Conservation (phyloP, 78 protist species). For the Dictyostelium discoideum region DNA sequence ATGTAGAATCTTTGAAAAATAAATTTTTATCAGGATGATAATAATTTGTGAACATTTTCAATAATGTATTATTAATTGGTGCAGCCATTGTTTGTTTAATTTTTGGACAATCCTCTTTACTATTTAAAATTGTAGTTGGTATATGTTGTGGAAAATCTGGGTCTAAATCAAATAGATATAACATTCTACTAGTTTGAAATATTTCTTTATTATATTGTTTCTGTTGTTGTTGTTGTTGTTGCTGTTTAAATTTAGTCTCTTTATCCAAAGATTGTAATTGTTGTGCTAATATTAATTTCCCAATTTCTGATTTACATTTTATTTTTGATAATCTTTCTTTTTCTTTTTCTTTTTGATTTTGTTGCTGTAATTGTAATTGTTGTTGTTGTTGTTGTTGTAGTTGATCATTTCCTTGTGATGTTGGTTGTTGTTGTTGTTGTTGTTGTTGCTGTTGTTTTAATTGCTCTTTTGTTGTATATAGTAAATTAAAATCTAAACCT, state of each 20-base stretch:
- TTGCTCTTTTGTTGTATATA: not conserved
- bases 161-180: slow-evolving; percentile 57
- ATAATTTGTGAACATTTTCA: not conserved
- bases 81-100: not conserved
- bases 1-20: not conserved
- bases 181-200: slow-evolving; percentile 48
- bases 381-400: too few relatives aligned
- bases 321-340: not conserved
- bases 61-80: not conserved
- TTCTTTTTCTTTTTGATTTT: not conserved
- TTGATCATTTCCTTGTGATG: too few relatives aligned
- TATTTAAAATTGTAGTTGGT: slow-evolving; percentile 25
- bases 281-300: not conserved
- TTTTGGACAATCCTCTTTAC: slow-evolving; percentile 50
- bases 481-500: slow-evolving; percentile 36
- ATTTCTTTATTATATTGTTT: slow-evolving; percentile 23
- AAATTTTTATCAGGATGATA: slow-evolving; percentile 9
- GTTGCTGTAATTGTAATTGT: not conserved
- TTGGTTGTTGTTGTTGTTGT: not conserved
- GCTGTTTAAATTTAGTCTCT: too few relatives aligned
- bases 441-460: not conserved
- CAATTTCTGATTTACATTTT: not conserved
- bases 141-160: slow-evolving; percentile 43
- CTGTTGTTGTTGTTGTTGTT: not conserved
- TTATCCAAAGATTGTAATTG: not conserved